Percentiles rank a stretch among this genome's conserved stretches.
Evolutionary conservation across 495 filamentous ascomycete species (phyloP).

Genomic region (Clohesyomyces aquaticus): DNA sequence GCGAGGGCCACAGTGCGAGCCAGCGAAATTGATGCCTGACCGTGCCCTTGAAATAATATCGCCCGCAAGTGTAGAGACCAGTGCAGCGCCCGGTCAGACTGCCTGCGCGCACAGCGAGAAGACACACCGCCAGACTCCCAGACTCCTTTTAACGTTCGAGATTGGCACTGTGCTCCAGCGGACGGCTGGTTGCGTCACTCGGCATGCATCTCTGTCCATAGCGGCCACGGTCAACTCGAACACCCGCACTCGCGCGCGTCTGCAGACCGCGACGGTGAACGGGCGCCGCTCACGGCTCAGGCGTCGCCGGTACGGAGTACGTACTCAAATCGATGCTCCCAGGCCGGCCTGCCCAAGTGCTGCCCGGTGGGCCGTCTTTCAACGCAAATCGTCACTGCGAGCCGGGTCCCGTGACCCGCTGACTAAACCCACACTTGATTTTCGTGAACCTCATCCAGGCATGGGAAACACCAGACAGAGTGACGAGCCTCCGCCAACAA

Average conservation of each 20-base stretch:
- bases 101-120: too few species aligned
- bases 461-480: neutral
- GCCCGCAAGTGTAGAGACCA: too few species aligned
- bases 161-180: neutral
- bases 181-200: neutral
- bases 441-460: neutral
- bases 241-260: neutral
- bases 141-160: too few species aligned
- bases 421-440: neutral
- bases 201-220: neutral
- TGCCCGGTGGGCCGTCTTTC: too few species aligned
- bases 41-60: neutral
- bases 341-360: too few species aligned
- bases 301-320: too few species aligned
- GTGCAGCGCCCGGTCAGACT: too few species aligned
- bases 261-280: neutral
- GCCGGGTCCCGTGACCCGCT: neutral
- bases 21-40: neutral
- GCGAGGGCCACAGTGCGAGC: neutral
- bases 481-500: conserved; percentile 15
- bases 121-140: neutral
- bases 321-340: too few species aligned
- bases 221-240: too few species aligned
- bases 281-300: neutral
- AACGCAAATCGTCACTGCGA: too few species aligned